These are phyloP conservation scores for Venturia nashicola DNA, from an alignment of 2,329 filamentous ascomycete genomes.

Conservation along the genomic window DNA sequence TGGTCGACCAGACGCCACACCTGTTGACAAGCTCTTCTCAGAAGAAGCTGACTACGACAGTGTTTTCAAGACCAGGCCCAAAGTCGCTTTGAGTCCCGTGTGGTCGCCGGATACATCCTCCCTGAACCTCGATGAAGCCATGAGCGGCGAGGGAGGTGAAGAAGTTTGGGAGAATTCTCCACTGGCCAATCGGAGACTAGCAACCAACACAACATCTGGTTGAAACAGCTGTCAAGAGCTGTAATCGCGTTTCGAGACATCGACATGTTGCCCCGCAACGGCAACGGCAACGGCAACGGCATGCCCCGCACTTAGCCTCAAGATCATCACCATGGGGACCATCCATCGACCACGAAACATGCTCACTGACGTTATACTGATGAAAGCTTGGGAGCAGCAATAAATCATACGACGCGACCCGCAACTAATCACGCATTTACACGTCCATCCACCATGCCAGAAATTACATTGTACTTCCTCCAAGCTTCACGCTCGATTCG, in stretches of 20 bases:
- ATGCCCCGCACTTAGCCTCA: neutral
- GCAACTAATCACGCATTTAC: neutral
- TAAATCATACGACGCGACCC: neutral
- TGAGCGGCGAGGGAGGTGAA: neutral
- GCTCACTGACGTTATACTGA: neutral
- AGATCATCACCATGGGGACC: neutral
- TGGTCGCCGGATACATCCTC: neutral
- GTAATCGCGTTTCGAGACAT: neutral
- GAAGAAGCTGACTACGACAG: constrained; percentile 65
- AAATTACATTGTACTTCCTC: constrained; percentile 35
- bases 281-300: neutral
- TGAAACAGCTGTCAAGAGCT: neutral
- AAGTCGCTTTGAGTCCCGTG: constrained; percentile 61
- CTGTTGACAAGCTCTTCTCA: constrained; percentile 57
- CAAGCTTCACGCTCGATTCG: constrained; percentile 34
- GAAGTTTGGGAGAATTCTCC: neutral
- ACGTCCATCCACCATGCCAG: constrained; percentile 1
- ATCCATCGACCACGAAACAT: neutral
- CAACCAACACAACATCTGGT: neutral
- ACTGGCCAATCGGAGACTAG: neutral
- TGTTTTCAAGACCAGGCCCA: constrained; percentile 75
- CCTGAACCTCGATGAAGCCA: neutral
- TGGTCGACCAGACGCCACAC: constrained; percentile 29
- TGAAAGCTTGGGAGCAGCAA: neutral
- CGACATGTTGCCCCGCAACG: neutral